phyloP scores from a whole-genome alignment of 768 basidiomycete species.

The Zangia roseola region DNA sequence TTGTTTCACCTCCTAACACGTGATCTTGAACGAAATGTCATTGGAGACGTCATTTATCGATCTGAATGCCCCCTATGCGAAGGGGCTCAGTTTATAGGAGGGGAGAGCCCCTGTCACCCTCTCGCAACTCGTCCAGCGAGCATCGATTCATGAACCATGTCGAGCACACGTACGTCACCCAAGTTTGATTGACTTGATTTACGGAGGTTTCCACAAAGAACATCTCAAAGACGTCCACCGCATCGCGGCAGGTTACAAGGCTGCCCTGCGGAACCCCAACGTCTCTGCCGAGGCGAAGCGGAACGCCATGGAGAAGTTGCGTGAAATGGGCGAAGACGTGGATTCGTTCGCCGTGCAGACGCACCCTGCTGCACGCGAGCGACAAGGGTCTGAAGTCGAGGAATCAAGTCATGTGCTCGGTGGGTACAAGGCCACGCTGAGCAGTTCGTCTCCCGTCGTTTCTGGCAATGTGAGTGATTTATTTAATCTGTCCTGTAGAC shows the following conservation, averaged over 20 bases:
- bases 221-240: slow-evolving; percentile 41
- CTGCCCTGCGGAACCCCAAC: slow-evolving; percentile 56
- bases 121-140: slow-evolving; percentile 2
- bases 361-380: not conserved
- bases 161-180: too few species aligned
- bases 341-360: not conserved
- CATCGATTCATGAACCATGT: slow-evolving; percentile 7
- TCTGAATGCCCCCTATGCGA: slow-evolving; percentile 11
- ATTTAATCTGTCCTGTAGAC: slow-evolving; percentile 31
- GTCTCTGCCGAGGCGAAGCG: slow-evolving; percentile 55
- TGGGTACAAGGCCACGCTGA: slow-evolving; percentile 51
- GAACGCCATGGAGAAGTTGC: slow-evolving; percentile 46
- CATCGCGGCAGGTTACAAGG: slow-evolving; percentile 57
- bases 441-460: slow-evolving; percentile 29
- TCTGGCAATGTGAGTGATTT: not conserved
- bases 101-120: not conserved
- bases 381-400: not conserved
- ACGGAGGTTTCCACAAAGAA: slow-evolving; percentile 11
- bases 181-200: too few species aligned
- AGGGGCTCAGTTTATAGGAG: not conserved
- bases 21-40: slow-evolving; percentile 5
- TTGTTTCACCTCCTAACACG: not conserved
- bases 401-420: slow-evolving; percentile 32
- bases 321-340: slow-evolving; percentile 33
- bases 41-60: slow-evolving; percentile 12